Evolutionary conservation across 805 yeast genomes (phyloP), one percentile per base, ranked within the genome.

Genomic region (Ogataea nitratoaversa): DNA sequence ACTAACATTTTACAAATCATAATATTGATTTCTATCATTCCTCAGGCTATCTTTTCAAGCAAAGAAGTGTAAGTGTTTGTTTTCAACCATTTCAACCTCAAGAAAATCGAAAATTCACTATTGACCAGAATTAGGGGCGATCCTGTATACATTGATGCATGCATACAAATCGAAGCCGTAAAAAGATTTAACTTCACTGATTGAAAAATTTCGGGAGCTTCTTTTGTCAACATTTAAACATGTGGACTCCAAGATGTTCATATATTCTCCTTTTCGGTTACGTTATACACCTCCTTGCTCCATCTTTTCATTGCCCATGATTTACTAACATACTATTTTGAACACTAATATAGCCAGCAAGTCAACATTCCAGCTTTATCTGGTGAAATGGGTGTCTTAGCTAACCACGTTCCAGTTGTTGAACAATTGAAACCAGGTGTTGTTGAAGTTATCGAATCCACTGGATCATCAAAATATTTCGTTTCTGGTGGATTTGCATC

Each of bases 341-440:
- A 12, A 22, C 38, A 37, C 45, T 37, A 34, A 37, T 22, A 22
- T 22, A 67, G 74, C 49, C 58, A 71, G 60, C 88, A 93, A 76
- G 98, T 93, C 56, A 93, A 93, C 73, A 75, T 93, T 54, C 99
- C 99, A 61, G 95, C 96, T 50, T 76, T 83, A 59, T 82, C 93
- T 53, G 99, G 99, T 66, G 95, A 86, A 63, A 79, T 91, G 69
- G 99, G 99, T 86, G 79, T 93, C 52, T 74, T 93, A 63, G 96
- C 98, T 57, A 84, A 87, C 74, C 99, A 93, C 80, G 96, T 93
- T 60, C 98, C 99, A 59, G 79, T 85, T 58, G 88, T 91, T 50
- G 98, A 93, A 73, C 95, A 93, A 76, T 81, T 93, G 65, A 78
- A 82, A 62, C 96, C 99, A 56, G 99, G 99, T 68, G 76, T 93